phyloP scores from a whole-genome alignment of 2,329 filamentous ascomycete species.

The Alternaria longipes region DNA sequence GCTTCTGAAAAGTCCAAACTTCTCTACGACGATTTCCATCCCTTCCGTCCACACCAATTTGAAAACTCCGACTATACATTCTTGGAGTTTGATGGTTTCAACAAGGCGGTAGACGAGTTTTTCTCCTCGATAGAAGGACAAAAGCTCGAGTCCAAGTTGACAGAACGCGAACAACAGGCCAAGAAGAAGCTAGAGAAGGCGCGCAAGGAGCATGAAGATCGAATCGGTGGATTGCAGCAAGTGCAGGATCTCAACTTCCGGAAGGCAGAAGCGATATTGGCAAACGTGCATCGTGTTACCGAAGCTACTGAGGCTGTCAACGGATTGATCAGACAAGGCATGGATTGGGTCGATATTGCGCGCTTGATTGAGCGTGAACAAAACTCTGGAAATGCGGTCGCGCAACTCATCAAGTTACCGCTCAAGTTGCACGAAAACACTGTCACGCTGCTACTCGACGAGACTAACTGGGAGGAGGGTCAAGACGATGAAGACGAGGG shows the following conservation, averaged over 20 bases:
- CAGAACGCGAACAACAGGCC: slow-evolving; percentile 82
- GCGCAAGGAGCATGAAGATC: slow-evolving; percentile 80
- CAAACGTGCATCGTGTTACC: slow-evolving; percentile 88
- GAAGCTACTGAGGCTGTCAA: slow-evolving; percentile 94
- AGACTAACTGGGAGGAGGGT: slow-evolving; percentile 71
- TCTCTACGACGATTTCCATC: slow-evolving; percentile 94
- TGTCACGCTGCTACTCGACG: slow-evolving; percentile 80
- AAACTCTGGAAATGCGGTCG: slow-evolving; percentile 80
- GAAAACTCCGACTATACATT: slow-evolving; percentile 73
- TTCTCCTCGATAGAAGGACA: slow-evolving; percentile 97
- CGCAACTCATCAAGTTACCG: slow-evolving; percentile 84
- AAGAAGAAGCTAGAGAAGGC: slow-evolving; percentile 88
- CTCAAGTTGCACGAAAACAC: slow-evolving; percentile 90
- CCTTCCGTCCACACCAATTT: slow-evolving; percentile 85
- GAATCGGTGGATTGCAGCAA: slow-evolving; percentile 83
- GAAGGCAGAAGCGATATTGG: slow-evolving; percentile 89
- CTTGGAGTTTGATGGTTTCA: slow-evolving; percentile 83
- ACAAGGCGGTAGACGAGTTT: slow-evolving; percentile 94
- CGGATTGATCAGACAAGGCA: slow-evolving; percentile 87
- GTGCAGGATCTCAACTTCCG: slow-evolving; percentile 83
- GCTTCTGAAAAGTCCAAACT: slow-evolving; percentile 59
- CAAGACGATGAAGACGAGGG: slow-evolving; percentile 66
- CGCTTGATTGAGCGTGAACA: slow-evolving; percentile 90
- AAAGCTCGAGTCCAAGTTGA: slow-evolving; percentile 83
- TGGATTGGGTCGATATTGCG: slow-evolving; percentile 96